These are phyloP conservation scores for Colletotrichum limetticola DNA, from an alignment of 2,329 filamentous ascomycete species.

Conservation along the genomic window DNA sequence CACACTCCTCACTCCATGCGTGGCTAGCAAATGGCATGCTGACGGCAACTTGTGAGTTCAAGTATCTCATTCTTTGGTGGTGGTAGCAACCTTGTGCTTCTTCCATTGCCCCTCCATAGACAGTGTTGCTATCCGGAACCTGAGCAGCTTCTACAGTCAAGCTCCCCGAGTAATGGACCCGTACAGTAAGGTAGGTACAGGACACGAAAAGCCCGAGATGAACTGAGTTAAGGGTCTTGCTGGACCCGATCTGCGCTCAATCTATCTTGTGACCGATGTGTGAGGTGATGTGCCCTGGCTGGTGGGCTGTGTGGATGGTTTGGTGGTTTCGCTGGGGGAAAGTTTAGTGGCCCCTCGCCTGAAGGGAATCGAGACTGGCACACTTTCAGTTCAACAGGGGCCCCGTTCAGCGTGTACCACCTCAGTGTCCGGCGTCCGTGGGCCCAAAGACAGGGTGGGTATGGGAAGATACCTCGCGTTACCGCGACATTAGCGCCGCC, in stretches of 20 bases:
- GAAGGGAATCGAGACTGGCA: slow-evolving; percentile 1
- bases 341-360: slow-evolving; percentile 21
- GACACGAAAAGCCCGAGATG: background rate
- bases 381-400: background rate
- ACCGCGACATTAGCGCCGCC: background rate
- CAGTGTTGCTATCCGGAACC: background rate
- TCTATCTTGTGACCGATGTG: slow-evolving; percentile 10
- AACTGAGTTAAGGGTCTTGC: slow-evolving; percentile 1
- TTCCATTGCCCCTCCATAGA: background rate
- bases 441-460: background rate
- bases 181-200: background rate
- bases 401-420: background rate
- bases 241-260: background rate
- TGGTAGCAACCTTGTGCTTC: background rate
- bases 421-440: slow-evolving; percentile 7
- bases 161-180: background rate
- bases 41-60: background rate
- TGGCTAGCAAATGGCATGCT: background rate
- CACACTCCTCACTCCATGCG: background rate
- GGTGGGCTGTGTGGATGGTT: slow-evolving; percentile 23
- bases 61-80: background rate
- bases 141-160: background rate
- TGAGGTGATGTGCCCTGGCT: slow-evolving; percentile 28
- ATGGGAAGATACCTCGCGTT: background rate
- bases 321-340: slow-evolving; percentile 17